Conservation (phyloP, 2,329 filamentous ascomycete species). For the Daldinia eschscholtzii region DNA sequence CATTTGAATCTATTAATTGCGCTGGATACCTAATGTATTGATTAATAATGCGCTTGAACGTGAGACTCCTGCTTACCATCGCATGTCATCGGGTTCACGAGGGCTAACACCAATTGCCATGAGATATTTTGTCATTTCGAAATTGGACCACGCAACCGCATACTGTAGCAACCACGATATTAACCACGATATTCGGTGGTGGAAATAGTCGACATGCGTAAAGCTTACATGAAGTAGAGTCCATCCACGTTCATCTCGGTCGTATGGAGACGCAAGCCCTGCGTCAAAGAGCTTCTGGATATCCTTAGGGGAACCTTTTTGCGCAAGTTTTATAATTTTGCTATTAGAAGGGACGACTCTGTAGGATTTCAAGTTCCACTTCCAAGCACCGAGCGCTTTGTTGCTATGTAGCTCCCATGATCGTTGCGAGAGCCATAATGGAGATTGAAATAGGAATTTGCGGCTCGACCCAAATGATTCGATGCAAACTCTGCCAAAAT, state of each 20-base stretch:
- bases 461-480: background rate
- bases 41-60: too few relatives aligned
- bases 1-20: too few relatives aligned
- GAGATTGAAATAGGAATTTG: slow-evolving; percentile 20
- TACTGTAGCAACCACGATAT: background rate
- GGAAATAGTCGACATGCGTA: background rate
- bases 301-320: background rate
- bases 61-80: too few relatives aligned
- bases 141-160: background rate
- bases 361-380: slow-evolving; percentile 31
- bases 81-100: too few relatives aligned
- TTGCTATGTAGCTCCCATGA: slow-evolving; percentile 35
- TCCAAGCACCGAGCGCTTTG: slow-evolving; percentile 30
- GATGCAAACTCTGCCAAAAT: slow-evolving; percentile 18
- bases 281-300: slow-evolving; percentile 33
- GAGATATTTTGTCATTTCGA: slow-evolving; percentile 19
- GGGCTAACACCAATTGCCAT: too few relatives aligned
- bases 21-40: too few relatives aligned
- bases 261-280: slow-evolving; percentile 38
- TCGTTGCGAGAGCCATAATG: slow-evolving; percentile 24
- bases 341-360: background rate
- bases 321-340: background rate
- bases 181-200: background rate
- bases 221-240: slow-evolving; percentile 34
- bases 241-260: background rate